phyloP scores from a whole-genome alignment of 1,139 yeast species.

The Sugiyamaella japonica region DNA sequence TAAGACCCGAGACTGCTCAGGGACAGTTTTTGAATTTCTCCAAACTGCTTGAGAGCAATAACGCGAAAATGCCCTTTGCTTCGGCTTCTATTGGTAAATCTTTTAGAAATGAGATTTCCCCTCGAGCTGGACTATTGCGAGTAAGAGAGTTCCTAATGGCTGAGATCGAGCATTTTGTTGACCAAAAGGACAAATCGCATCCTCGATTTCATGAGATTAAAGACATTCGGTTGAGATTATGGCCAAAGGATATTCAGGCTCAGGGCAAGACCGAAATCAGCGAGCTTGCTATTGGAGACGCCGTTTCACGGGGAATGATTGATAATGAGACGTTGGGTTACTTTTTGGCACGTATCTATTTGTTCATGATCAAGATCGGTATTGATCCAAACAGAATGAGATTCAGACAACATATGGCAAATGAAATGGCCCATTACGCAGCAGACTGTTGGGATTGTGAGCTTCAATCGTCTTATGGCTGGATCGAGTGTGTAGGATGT shows the following conservation, averaged over 20 bases:
- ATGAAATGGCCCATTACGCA: conserved; percentile 99
- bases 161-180: conserved; percentile 98
- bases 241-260: conserved; percentile 85
- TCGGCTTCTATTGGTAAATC: conserved; percentile 98
- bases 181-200: conserved; percentile 84
- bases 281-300: conserved; percentile 78
- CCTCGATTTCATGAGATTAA: conserved; percentile 73
- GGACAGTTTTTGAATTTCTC: conserved; percentile 96
- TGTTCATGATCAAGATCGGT: conserved; percentile 85
- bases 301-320: conserved; percentile 82
- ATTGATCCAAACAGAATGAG: conserved; percentile 80
- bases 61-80: conserved; percentile 97
- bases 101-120: conserved; percentile 97
- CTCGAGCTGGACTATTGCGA: conserved; percentile 95
- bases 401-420: conserved; percentile 97
- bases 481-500: conserved; percentile 99
- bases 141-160: conserved; percentile 99
- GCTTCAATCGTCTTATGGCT: conserved; percentile 90
- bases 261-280: conserved; percentile 72
- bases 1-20: conserved; percentile 99
- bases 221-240: conserved; percentile 69
- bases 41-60: conserved; percentile 92
- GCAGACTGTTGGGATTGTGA: conserved; percentile 99
- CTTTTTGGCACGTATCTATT: conserved; percentile 89
- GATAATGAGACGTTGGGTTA: conserved; percentile 97